Evolutionary conservation across 768 basidiomycete species (phyloP), one percentile per base, ranked within the genome.

Genomic region (Asterophora parasitica): DNA sequence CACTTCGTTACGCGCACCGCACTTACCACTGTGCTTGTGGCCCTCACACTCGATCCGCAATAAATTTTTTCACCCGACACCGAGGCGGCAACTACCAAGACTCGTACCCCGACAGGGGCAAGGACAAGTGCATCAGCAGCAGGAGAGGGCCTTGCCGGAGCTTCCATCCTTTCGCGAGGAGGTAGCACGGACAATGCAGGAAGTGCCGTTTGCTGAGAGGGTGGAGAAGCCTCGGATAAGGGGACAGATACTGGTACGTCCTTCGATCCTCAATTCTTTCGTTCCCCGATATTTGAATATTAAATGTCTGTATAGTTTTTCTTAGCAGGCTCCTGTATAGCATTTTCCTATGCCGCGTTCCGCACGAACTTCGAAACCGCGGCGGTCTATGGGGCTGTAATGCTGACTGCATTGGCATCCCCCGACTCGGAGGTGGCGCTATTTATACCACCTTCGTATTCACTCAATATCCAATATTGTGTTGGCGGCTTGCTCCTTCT

Each of bases 391-490:
- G 82, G 83, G 9, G 72, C 82, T 4, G 76, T 93, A 45, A 80
- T 81, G 2, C 49, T 92, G 57, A 85, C 87, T 2, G 88, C 90
- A 2, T 67, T 92, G 9, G 88, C 87, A 0, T 91, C 82, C 63
- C 93, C 92, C 0, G 82, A 87, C 32, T 78, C 86, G 0, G 76
- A 85, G 53, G 75, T 94, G 16, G 76, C 85, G 1, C 71, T 94
- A 27, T 78, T 92, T 51, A 84, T 95, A 55, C 75, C 89, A 7
- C 90, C 92, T 0, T 75, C 78, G 37, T 75, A 85, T 47, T 79
- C 85, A 6, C 76, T 96, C 42, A 81, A 88, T 17, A 92, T 94
- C n/a, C 83, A 85, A 46, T 77, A 75, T 50, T 91, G 86, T 27
- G 83, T 92, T 12, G 77, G 77, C 4, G 84, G 79, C 1, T 55